Evolutionary conservation across 2,329 filamentous ascomycete genomes (phyloP), one percentile per base, ranked within the genome.

Genomic region (Fonsecaea pugnacius): DNA sequence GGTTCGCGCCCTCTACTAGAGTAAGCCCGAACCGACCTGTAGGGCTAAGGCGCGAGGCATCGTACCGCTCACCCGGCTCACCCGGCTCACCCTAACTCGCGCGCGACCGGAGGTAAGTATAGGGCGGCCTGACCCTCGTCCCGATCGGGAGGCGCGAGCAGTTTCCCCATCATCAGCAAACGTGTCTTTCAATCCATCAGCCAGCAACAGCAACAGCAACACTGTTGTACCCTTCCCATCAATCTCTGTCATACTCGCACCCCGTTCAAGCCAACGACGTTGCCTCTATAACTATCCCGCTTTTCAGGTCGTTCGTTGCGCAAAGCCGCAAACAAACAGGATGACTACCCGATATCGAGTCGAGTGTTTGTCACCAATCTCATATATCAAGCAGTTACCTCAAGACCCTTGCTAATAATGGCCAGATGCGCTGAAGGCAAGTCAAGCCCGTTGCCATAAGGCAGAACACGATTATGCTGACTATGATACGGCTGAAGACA

Each of bases 341-440:
- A 72, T 82, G 80, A 82, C 80, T 1, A 82, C 80, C 48, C 74
- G 80, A 52, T 82, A 82, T 67, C 77, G 80, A 66, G 90, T 92
- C 69, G 90, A 92, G 79, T 92, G 89, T 91, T 77, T 79, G 87
- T 79, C 36, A 46, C n/a, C 55, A 50, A 27, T 40, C 40, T 43
- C 30, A 27, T 59, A 53, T 18, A 60, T 38, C 32, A 61, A n/a
- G 21, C 38, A 21, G 63, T 27, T 48, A 8, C 9, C 43, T 62
- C 48, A 48, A 33, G 6, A 35, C 32, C 24, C 16, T 56, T 50
- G 72, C 67, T 70, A 33, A 67, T 46, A 14, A 16, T 56, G 24
- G 64, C 46, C 69, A 89, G 87, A 90, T 80, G 85, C 86, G 32
- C 82, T 88, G 72, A 88, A 88, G 82, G 85, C 86, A 74, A 67